A percentile compares a stretch with the other conserved stretches of the same genome.
These are phyloP conservation scores for Yarrowia galli DNA, from an alignment of 1,139 yeast genomes.

Conservation along the genomic window DNA sequence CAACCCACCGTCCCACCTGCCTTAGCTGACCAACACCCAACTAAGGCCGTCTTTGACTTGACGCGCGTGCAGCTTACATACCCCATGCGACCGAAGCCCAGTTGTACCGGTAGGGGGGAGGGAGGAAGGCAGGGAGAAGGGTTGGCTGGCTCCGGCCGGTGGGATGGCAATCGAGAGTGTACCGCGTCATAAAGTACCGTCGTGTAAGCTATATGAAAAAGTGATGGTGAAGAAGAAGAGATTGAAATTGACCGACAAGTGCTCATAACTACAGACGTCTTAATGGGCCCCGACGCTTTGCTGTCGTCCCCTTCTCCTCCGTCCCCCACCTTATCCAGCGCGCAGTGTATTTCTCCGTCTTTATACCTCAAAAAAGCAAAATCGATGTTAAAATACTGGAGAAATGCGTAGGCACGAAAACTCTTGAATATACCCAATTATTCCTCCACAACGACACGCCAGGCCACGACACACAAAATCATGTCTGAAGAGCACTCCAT, in stretches of 20 bases:
- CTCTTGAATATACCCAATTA: neutral
- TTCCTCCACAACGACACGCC: constrained; percentile 20
- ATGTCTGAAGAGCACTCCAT: constrained; percentile 27
- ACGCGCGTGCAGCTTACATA: constrained; percentile 33
- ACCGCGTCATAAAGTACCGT: too few relatives aligned
- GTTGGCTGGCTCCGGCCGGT: too few relatives aligned
- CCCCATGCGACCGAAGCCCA: constrained; percentile 30
- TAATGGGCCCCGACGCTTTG: too few relatives aligned
- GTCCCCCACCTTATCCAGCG: neutral
- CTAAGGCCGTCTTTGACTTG: constrained; percentile 10
- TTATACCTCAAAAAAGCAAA: constrained; percentile 38
- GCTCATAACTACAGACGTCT: too few relatives aligned
- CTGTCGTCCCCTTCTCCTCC: too few relatives aligned
- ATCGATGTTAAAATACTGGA: constrained; percentile 21
- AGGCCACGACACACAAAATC: neutral
- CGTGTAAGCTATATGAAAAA: too few relatives aligned
- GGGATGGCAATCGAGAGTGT: too few relatives aligned
- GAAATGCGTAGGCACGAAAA: constrained; percentile 20
- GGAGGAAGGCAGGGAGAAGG: neutral
- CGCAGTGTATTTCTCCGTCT: constrained; percentile 14
- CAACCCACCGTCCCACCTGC: constrained; percentile 31
- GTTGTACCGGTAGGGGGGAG: neutral
- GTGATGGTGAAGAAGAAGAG: too few relatives aligned
- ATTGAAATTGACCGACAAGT: too few relatives aligned
- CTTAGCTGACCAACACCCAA: constrained; percentile 9